phyloP scores from a whole-genome alignment of 2,329 filamentous ascomycete species.

The Dactylellina haptotyla region DNA sequence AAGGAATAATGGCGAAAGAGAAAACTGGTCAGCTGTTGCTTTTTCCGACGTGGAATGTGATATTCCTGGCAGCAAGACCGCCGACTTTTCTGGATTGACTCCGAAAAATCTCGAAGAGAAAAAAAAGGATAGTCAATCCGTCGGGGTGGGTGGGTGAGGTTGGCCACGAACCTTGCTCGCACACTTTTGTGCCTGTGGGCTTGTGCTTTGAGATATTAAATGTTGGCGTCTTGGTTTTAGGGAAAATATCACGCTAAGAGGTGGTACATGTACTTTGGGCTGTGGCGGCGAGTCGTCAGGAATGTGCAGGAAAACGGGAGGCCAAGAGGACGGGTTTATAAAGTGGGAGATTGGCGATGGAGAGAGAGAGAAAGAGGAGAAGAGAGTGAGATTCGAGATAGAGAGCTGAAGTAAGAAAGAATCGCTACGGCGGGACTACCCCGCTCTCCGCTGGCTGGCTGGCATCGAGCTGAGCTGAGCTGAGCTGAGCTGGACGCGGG shows the following conservation, averaged over 20 bases:
- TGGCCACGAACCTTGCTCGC: conserved; percentile 36
- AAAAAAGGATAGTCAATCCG: conserved; percentile 11
- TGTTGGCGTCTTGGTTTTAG: conserved; percentile 38
- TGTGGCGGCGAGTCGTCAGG: neutral
- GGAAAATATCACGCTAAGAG: conserved; percentile 31
- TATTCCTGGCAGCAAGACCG: conserved; percentile 24
- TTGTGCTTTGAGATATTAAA: conserved; percentile 50
- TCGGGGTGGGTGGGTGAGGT: conserved; percentile 20
- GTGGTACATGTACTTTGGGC: conserved; percentile 5
- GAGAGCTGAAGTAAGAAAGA: neutral
- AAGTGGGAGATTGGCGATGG: neutral
- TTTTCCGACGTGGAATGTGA: conserved; percentile 47
- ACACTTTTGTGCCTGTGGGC: conserved; percentile 22
- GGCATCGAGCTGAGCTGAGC: conserved; percentile 1
- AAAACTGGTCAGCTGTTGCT: conserved; percentile 43
- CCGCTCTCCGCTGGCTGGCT: neutral
- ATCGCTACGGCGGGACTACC: neutral
- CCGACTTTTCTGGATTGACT: conserved; percentile 36
- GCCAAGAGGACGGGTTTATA: conserved; percentile 22
- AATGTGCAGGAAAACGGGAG: conserved; percentile 9
- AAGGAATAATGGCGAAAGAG: conserved; percentile 22
- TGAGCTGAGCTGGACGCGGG: neutral
- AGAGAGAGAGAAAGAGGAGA: neutral
- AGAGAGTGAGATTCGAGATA: conserved; percentile 3
- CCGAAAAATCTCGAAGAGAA: conserved; percentile 46